Evolutionary conservation across 768 basidiomycete genomes (phyloP), one percentile per base, ranked within the genome.

Genomic region (Kwoniella pini): DNA sequence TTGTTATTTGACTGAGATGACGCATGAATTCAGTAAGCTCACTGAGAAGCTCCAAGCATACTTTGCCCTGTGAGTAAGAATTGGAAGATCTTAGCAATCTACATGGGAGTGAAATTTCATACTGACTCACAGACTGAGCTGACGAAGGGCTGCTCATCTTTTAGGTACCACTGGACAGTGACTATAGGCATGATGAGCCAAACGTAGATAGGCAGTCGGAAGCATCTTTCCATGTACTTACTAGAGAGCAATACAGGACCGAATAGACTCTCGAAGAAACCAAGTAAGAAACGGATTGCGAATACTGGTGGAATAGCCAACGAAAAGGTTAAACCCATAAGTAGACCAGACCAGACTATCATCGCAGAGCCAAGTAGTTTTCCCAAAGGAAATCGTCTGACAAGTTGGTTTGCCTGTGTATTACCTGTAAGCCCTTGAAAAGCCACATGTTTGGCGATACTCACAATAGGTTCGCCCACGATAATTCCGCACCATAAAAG

Each of bases 401-500:
- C 58, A n/a, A 65, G 54, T 55, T 70, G 69, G 39, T 67, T 68
- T 42, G 62, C 53, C 62, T 67, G n/a, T n/a, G n/a, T n/a, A n/a
- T n/a, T n/a, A n/a, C n/a, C n/a, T n/a, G n/a, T n/a, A n/a, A n/a
- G n/a, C n/a, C n/a, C n/a, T 4, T 27, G 38, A 9, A 21, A 24
- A 10, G 26, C 27, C 50, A 31, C 15, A 6, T 45, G 22, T 17
- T 17, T 27, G 49, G 6, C 19, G 2, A 4, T 2, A 30, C 65
- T 59, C 22, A 68, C 70, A 5, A 68, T 38, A 10, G 67, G 67
- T 54, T 72, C 70, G 9, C 70, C 70, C 15, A 63, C 49, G 40
- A 72, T 65, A 53, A 72, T 64, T 26, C 70, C 70, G 38, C 51
- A 46, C 70, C 70, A 72, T 27, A 72, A 50, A 21, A 68, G 17